Conservation (phyloP, 768 basidiomycete genomes). For the Dacryopinax primogenitus region DNA sequence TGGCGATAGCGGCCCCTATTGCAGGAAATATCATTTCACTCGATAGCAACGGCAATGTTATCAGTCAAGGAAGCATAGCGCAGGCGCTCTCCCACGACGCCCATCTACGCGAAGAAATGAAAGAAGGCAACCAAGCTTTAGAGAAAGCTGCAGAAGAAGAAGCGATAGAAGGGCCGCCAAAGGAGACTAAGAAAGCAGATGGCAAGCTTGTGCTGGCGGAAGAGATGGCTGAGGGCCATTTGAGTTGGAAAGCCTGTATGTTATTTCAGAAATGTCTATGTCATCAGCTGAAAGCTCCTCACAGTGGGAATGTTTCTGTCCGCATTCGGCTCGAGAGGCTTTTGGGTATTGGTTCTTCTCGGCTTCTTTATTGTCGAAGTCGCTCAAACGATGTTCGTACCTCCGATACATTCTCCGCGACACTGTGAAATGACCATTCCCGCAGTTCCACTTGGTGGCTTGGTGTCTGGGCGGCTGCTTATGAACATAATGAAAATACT, state of each 20-base stretch:
- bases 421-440: background rate
- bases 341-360: background rate
- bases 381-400: background rate
- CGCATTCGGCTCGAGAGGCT: background rate
- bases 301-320: background rate
- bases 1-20: conserved; percentile 25
- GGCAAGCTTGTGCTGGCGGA: background rate
- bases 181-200: background rate
- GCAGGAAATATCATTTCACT: conserved; percentile 26
- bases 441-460: conserved; percentile 4
- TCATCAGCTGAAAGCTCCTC: conserved; percentile 21
- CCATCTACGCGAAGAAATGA: conserved; percentile 19
- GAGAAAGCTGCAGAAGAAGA: conserved; percentile 18
- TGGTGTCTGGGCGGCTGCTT: background rate
- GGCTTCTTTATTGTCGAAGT: background rate
- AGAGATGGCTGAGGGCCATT: background rate
- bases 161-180: conserved; percentile 1
- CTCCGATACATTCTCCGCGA: background rate
- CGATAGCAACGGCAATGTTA: conserved; percentile 22
- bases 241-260: conserved; percentile 6
- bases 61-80: conserved; percentile 22
- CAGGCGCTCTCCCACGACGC: conserved; percentile 18
- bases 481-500: conserved; percentile 17
- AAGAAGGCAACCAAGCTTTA: conserved; percentile 17
- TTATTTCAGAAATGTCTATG: conserved; percentile 22